phyloP scores from a whole-genome alignment of 495 filamentous ascomycete species.

The Aspergillus kassunensis region DNA sequence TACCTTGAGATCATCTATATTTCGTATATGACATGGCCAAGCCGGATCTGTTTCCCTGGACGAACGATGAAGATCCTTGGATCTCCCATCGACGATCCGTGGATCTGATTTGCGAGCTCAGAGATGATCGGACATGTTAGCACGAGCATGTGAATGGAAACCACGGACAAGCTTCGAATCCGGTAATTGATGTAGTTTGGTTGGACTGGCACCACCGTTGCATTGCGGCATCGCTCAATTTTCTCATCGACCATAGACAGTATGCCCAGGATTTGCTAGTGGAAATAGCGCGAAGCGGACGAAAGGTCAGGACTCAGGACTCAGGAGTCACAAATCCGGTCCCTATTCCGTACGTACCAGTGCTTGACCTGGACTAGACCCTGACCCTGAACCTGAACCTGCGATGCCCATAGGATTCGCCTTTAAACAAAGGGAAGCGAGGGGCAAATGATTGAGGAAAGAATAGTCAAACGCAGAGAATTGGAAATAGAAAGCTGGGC shows the following conservation, averaged over 20 bases:
- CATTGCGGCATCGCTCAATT: background rate
- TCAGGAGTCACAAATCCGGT: no score
- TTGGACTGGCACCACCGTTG: constrained; percentile 13
- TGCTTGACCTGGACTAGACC: constrained; percentile 4
- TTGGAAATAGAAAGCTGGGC: no score
- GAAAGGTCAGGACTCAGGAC: no score
- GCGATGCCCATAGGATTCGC: no score
- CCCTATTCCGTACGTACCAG: no score
- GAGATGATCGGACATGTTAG: constrained; percentile 3
- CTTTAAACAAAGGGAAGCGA: no score
- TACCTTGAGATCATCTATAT: background rate
- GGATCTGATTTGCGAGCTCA: constrained; percentile 10
- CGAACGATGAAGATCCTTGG: background rate
- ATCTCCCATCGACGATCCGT: constrained; percentile 12
- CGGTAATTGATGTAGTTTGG: background rate
- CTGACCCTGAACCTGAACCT: background rate
- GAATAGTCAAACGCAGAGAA: no score
- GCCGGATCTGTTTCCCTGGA: background rate
- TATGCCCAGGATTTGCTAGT: constrained; percentile 13
- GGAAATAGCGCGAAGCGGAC: constrained; percentile 7
- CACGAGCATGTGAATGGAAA: background rate
- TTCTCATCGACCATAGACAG: background rate
- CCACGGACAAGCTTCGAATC: background rate
- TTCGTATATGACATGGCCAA: no score
- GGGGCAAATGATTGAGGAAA: no score